Evolutionary conservation across 1,284 basidiomycete species (phyloP), one percentile per base, ranked within the genome.

Genomic region (Inonotus obliquus): DNA sequence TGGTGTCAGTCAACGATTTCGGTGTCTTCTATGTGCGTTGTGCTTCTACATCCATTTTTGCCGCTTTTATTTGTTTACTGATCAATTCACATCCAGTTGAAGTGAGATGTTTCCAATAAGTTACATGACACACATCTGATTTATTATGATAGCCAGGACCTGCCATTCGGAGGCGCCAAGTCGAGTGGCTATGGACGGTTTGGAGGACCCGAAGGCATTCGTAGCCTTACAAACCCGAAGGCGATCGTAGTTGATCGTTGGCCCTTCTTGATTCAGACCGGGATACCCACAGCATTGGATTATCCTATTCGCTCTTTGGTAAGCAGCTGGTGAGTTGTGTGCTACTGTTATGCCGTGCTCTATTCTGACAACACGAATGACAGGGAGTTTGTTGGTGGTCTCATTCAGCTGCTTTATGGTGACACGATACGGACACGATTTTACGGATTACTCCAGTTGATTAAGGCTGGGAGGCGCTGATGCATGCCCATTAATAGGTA

Each of bases 1-100:
- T 99, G 96, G 95, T 98, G 9, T 90, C 95, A 39, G 82, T 98
- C 69, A 98, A 98, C 69, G 94, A 96, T 75, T 97, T 92, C 73
- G 95, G 87, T 23, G 91, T 95, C 2, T 95, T 91, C 76, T 98
- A 98, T 73, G 88, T 91, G 67, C 76, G 88, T 79, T 51, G 59
- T 48, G 29, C 61, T 29, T 21, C 29, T 14, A 25, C 32, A 17
- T 49, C 41, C n/a, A 37, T 14, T 13, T n/a, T n/a, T n/a, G n/a
- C n/a, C n/a, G n/a, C n/a, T 38, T 61, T 60, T 56, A 29, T 53
- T 60, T 51, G 0, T 21, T 44, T 21, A 41, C 37, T 41, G 21
- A 41, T 14, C 7, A 44, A 17, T 4, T 11, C 41, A 21, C n/a
- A 57, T 60, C 49, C 66, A 88, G 87, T 71, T 88, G 67, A 87